phyloP scores from a whole-genome alignment of 768 basidiomycete genomes.

The Mycena galericulata region DNA sequence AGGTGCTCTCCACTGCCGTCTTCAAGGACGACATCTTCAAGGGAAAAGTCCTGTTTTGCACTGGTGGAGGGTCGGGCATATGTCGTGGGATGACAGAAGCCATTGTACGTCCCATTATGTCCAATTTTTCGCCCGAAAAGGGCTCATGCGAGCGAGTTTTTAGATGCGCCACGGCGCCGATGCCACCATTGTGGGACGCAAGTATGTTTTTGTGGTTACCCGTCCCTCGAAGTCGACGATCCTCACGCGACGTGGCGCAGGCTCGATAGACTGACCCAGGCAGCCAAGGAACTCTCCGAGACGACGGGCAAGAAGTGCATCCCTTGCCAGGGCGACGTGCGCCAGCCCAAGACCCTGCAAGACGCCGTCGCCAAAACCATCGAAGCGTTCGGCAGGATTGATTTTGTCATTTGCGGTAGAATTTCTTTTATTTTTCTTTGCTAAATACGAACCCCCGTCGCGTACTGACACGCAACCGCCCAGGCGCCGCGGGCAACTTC shows the following conservation, averaged over 20 bases:
- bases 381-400: constrained; percentile 85
- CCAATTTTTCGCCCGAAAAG: neutral
- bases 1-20: constrained; percentile 65
- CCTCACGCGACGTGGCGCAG: constrained; percentile 50
- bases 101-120: constrained; percentile 63
- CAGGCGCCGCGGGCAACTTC: constrained; percentile 97
- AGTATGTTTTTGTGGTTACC: constrained; percentile 61
- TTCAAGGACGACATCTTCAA: constrained; percentile 89
- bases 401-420: constrained; percentile 94
- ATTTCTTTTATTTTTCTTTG: too few species aligned
- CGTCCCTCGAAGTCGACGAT: neutral
- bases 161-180: constrained; percentile 89
- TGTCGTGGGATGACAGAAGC: constrained; percentile 89
- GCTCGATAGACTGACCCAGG: constrained; percentile 73
- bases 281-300: constrained; percentile 78
- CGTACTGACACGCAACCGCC: neutral
- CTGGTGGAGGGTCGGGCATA: constrained; percentile 94
- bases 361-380: constrained; percentile 83
- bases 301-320: constrained; percentile 81
- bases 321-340: constrained; percentile 83
- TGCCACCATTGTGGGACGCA: constrained; percentile 87
- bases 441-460: neutral
- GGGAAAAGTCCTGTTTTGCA: constrained; percentile 92
- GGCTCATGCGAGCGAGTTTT: neutral
- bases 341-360: constrained; percentile 76